These are phyloP conservation scores for Pyrenophora graminea DNA, from an alignment of 2,329 filamentous ascomycete genomes.

Conservation along the genomic window DNA sequence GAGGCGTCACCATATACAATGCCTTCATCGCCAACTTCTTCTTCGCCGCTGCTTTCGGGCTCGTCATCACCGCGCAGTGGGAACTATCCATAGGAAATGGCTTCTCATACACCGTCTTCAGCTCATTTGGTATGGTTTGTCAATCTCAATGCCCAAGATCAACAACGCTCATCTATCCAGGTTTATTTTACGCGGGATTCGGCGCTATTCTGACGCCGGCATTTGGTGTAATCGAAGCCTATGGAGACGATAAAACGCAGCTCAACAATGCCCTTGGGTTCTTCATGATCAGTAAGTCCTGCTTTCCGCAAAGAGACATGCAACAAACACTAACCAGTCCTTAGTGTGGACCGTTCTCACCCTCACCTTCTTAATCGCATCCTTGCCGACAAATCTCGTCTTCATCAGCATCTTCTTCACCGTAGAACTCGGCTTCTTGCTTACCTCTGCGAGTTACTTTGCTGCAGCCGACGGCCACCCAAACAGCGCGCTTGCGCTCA, in stretches of 20 bases:
- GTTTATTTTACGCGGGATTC: constrained; percentile 57
- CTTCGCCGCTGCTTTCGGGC: constrained; percentile 55
- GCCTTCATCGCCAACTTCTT: constrained; percentile 62
- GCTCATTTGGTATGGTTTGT: constrained; percentile 54
- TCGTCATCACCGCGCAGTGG: constrained; percentile 62
- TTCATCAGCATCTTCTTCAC: constrained; percentile 56
- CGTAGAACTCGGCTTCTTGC: constrained; percentile 50
- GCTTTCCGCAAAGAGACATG: neutral
- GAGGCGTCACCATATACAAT: constrained; percentile 56
- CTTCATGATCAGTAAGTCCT: constrained; percentile 50
- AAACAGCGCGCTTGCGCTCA: constrained; percentile 43
- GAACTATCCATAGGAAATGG: constrained; percentile 58
- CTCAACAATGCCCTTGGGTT: constrained; percentile 58
- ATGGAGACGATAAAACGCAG: constrained; percentile 49
- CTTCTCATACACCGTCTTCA: constrained; percentile 59
- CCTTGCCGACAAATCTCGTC: constrained; percentile 53
- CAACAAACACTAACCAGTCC: neutral
- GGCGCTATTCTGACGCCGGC: constrained; percentile 54
- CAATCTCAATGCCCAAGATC: neutral
- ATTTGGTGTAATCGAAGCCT: constrained; percentile 53
- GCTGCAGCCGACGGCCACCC: constrained; percentile 50
- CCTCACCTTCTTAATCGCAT: constrained; percentile 53
- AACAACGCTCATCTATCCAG: constrained; percentile 21
- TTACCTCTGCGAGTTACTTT: constrained; percentile 43
- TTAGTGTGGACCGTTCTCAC: constrained; percentile 55